A percentile compares a stretch with the other conserved stretches of the same genome.
These are phyloP conservation scores for Phytophthora fragariaefolia DNA, from an alignment of 352 stramenopile genomes.

Conservation along the genomic window DNA sequence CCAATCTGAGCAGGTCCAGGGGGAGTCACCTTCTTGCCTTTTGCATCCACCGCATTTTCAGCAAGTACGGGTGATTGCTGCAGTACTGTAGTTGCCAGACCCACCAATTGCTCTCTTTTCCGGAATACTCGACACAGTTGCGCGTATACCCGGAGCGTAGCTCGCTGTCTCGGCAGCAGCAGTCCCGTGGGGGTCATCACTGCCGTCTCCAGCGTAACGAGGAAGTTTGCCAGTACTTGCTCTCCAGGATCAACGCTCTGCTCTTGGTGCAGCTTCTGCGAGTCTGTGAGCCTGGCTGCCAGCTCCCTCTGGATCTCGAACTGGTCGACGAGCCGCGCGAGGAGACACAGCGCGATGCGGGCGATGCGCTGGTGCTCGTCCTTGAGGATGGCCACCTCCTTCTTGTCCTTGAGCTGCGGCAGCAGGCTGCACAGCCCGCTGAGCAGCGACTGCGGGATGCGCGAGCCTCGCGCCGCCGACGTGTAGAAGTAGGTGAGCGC, in stretches of 20 bases:
- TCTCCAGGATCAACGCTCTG: constrained; percentile 59
- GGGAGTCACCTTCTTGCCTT: constrained; percentile 52
- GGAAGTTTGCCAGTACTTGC: constrained; percentile 48
- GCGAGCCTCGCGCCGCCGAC: constrained; percentile 48
- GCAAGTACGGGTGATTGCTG: constrained; percentile 62
- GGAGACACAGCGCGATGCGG: constrained; percentile 63
- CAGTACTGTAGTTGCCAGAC: constrained; percentile 46
- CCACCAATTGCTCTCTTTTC: constrained; percentile 53
- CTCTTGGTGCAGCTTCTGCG: constrained; percentile 15
- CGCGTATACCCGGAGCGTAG: constrained; percentile 66
- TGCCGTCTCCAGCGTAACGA: constrained; percentile 56
- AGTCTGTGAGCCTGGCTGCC: constrained; percentile 24
- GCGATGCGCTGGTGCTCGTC: constrained; percentile 74
- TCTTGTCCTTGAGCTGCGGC: constrained; percentile 82
- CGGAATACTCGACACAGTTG: constrained; percentile 60
- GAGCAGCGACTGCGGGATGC: constrained; percentile 67
- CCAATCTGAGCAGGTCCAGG: constrained; percentile 53
- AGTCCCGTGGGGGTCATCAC: constrained; percentile 58
- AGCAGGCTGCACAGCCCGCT: constrained; percentile 70
- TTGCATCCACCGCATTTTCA: constrained; percentile 38
- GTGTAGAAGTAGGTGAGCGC: constrained; percentile 83
- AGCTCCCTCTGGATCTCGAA: constrained; percentile 52
- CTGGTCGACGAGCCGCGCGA: constrained; percentile 68
- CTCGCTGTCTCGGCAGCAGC: constrained; percentile 49
- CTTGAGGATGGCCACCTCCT: constrained; percentile 38